Base-by-base conservation (phyloP, 352 stramenopile genomes). In the Pythium brachiatum region DNA sequence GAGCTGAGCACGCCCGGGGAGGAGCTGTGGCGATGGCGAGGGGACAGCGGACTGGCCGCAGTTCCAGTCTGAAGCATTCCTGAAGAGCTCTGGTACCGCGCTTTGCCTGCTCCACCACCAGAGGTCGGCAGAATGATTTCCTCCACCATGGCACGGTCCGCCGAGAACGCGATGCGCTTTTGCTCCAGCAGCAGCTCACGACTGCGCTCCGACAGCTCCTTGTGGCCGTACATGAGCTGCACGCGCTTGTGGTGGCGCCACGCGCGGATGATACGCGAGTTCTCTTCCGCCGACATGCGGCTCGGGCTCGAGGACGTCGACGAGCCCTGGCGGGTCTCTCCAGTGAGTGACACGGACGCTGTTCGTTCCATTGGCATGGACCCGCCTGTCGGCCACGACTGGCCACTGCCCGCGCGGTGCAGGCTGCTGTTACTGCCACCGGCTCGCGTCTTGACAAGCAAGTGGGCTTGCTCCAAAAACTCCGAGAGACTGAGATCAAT, bases 241-340 rank as follows among this genome's bases (percentile, higher is more conserved):
- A 95, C 78, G 21, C 85, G 85, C 69, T 93, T 95, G 68, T 95
- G 85, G 50, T 92, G 79, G 11, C 87, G 81, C 87, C 87, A 95
- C 2, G 83, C 85, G 2, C 73, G 82, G 60, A 95, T 95, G 53
- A 95, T 81, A 29, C 85, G 80, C 11, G 87, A 86, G 15, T 83
- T 79, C 64, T 93, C 82, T 61, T 93, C 80, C 8, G 69, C 78
- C 4, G 83, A 90, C 41, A 77, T 69, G 1, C 83, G 75, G 47
- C 72, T 89, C 3, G 81, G 77, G 58, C 76, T 91, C 18, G 75
- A 73, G 0, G 75, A 75, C 20, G 78, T 69, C 18, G 69, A 73
- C 34, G 72, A 66, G 0, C 15, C 60, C 36, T 77, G 78, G 1
- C 74, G 59, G 31, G 23, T 54, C 9, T 66, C 52, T 2, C 16